phyloP scores from a whole-genome alignment of 495 filamentous ascomycete genomes.

The Daldinia decipiens region DNA sequence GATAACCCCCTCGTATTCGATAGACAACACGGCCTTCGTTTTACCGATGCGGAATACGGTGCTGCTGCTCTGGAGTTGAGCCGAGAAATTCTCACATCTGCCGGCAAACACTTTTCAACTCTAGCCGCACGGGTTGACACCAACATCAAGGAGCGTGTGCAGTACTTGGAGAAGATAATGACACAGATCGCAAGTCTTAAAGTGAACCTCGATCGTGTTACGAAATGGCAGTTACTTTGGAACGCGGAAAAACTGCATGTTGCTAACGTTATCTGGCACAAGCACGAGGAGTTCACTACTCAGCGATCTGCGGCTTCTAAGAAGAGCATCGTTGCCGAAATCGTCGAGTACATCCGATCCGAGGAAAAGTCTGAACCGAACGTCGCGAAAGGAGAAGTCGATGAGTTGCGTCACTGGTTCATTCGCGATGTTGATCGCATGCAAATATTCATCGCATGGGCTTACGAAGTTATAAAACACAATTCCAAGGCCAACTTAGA shows the following conservation, averaged over 20 bases:
- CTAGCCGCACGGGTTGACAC: slow-evolving; percentile 79
- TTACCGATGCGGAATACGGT: slow-evolving; percentile 74
- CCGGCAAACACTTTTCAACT: slow-evolving; percentile 74
- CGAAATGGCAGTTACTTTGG: slow-evolving; percentile 85
- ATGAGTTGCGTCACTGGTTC: slow-evolving; percentile 84
- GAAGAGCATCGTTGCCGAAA: slow-evolving; percentile 69
- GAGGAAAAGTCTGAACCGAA: slow-evolving; percentile 72
- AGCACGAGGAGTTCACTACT: slow-evolving; percentile 69
- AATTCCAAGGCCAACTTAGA: slow-evolving; percentile 67
- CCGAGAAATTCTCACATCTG: slow-evolving; percentile 80
- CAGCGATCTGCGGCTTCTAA: slow-evolving; percentile 56
- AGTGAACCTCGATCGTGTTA: slow-evolving; percentile 65
- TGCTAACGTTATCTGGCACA: slow-evolving; percentile 82
- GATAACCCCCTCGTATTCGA: slow-evolving; percentile 85
- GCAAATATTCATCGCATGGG: slow-evolving; percentile 79
- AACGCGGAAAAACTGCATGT: slow-evolving; percentile 89
- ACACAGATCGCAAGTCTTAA: slow-evolving; percentile 66
- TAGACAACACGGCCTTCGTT: slow-evolving; percentile 68
- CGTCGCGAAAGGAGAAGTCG: slow-evolving; percentile 68
- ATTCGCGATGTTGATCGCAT: slow-evolving; percentile 77
- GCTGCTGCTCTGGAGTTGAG: slow-evolving; percentile 82
- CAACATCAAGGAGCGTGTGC: slow-evolving; percentile 75
- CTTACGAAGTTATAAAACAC: slow-evolving; percentile 74
- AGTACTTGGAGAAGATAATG: slow-evolving; percentile 76
- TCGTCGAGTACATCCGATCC: slow-evolving; percentile 75